phyloP scores from a whole-genome alignment of 345 rosid genomes.

The Eutrema yunnanense region DNA sequence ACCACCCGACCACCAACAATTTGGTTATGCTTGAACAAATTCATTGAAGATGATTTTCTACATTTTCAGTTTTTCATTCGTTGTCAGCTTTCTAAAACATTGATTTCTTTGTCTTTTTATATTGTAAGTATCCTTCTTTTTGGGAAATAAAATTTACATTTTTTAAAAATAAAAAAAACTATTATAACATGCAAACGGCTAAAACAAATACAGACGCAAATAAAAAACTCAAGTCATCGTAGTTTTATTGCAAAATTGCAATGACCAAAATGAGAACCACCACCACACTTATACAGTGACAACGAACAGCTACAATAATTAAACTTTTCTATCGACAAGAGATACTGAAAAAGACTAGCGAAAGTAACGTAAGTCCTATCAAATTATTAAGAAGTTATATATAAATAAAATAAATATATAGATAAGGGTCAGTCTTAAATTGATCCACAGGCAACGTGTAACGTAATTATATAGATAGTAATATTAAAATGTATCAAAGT shows the following conservation, averaged over 20 bases:
- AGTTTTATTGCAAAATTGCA: not conserved
- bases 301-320: conserved; percentile 27
- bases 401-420: not conserved
- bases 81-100: too few relatives aligned
- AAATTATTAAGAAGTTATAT: not conserved
- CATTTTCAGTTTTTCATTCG: too few relatives aligned
- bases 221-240: not conserved
- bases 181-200: not conserved
- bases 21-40: too few relatives aligned
- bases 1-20: too few relatives aligned
- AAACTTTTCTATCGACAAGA: not conserved
- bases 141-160: too few relatives aligned
- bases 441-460: not conserved
- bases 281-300: not conserved
- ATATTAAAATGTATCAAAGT: not conserved
- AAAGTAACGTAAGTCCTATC: conserved; percentile 15
- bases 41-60: too few relatives aligned
- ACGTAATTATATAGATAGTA: not conserved
- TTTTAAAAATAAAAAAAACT: not conserved
- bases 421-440: not conserved
- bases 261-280: not conserved
- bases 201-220: not conserved
- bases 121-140: too few relatives aligned
- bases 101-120: too few relatives aligned
- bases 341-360: conserved; percentile 20